Evolutionary conservation across 371 early-diverging fungal genomes (phyloP).

Genomic region (Saksenaea vasiformis): DNA sequence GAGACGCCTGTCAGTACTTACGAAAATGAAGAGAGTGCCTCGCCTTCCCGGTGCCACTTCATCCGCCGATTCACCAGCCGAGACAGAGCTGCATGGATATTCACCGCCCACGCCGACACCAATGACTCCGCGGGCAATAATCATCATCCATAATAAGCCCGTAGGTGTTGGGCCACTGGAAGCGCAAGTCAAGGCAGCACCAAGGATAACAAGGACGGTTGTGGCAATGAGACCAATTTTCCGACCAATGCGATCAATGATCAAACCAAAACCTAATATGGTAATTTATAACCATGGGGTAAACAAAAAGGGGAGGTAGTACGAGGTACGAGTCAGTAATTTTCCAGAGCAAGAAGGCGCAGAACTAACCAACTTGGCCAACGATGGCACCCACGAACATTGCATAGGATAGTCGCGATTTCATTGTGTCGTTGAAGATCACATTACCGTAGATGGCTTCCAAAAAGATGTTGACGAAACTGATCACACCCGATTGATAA

Average conservation of each 20-base stretch:
- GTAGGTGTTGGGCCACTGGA: slow-evolving; percentile 31
- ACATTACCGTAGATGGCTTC: slow-evolving; percentile 35
- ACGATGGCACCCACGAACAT: slow-evolving; percentile 51
- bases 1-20: slow-evolving; percentile 26
- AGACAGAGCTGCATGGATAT: slow-evolving; percentile 62
- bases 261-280: slow-evolving; percentile 27
- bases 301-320: slow-evolving; percentile 3
- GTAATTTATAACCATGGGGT: slow-evolving; percentile 4
- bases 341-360: not conserved
- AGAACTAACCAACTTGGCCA: slow-evolving; percentile 43
- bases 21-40: slow-evolving; percentile 57
- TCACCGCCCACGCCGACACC: slow-evolving; percentile 58
- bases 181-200: slow-evolving; percentile 47
- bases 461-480: slow-evolving; percentile 37
- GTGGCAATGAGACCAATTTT: slow-evolving; percentile 41
- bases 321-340: not conserved
- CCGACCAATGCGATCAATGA: slow-evolving; percentile 46
- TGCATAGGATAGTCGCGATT: slow-evolving; percentile 43
- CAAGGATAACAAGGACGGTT: slow-evolving; percentile 42
- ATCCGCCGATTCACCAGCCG: slow-evolving; percentile 64
- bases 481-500: slow-evolving; percentile 47
- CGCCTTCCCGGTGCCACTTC: slow-evolving; percentile 55
- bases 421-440: slow-evolving; percentile 31
- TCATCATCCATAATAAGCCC: slow-evolving; percentile 64
- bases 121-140: slow-evolving; percentile 59